Evolutionary conservation across 148 eudicot genomes (phyloP), one percentile per base, ranked within the genome.

Genomic region (Camellia lanceoleosa): DNA sequence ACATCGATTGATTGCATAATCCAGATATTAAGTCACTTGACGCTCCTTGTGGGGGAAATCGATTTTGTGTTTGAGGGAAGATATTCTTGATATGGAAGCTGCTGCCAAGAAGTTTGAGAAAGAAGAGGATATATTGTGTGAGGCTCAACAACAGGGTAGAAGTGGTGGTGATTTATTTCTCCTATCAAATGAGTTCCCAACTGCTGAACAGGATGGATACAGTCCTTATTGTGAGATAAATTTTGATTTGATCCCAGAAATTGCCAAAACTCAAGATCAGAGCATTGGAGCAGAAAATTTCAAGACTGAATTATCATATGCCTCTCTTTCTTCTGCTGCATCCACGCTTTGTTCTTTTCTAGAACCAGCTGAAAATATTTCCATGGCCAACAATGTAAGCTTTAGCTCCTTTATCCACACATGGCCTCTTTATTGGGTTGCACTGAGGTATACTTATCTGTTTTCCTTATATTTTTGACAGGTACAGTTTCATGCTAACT

Each of bases 71-170:
- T 59, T 90, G 59, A 91, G 98, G 86, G 89, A 88, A 69, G 90
- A 89, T 86, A 84, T 97, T 69, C 77, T 78, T 68, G 89, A 90
- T 78, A 79, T 97, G 87, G 98, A 97, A 86, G 87, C 87, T 78
- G 91, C 84, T 54, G 95, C 99, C n/a, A 92, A 78, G 87, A 84
- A 79, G 71, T 97, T 97, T 87, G 98, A 94, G 83, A 89, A 84
- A 83, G 95, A 94, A 47, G 87, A 84, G 47, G 83, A 68, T 80
- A 74, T 92, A 14, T 38, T 82, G 19, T 83, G 58, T 65, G 90
- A 85, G 85, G 87, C 87, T 64, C 87, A 86, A 75, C 88, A 84
- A 55, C 77, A 82, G 49, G 76, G 63, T 61, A 77, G 80, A 79
- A 80, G 82, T 72, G 83, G 82, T 19, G 92, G 85, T 43, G 97